Evolutionary conservation across 2,329 filamentous ascomycete genomes (phyloP).

Genomic region (Emmonsia crescens): DNA sequence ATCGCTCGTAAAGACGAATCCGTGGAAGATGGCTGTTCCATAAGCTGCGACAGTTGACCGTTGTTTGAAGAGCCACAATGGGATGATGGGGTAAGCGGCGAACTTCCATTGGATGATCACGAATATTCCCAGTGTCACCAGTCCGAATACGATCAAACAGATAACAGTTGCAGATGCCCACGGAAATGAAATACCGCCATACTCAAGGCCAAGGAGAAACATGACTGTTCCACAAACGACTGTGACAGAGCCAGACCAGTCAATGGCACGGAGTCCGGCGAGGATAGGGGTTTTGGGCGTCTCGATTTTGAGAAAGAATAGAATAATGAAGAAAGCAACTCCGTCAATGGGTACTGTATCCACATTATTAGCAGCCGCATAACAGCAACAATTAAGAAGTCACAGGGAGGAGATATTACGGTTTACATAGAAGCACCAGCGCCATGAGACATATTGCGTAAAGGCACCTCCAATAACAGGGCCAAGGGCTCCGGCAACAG

Average conservation of each 20-base stretch:
- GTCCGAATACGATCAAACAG: conserved; percentile 65
- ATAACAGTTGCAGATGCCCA: conserved; percentile 66
- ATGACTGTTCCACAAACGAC: conserved; percentile 71
- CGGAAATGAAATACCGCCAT: conserved; percentile 63
- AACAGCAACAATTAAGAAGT: conserved; percentile 20
- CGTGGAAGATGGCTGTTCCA: conserved; percentile 58
- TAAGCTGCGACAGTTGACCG: conserved; percentile 56
- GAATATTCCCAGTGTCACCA: conserved; percentile 53
- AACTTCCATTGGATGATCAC: conserved; percentile 60
- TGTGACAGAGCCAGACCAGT: conserved; percentile 49
- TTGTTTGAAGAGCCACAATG: conserved; percentile 56
- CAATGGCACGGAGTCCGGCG: conserved; percentile 49
- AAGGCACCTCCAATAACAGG: conserved; percentile 53
- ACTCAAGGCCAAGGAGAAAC: conserved; percentile 75
- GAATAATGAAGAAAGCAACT: conserved; percentile 45
- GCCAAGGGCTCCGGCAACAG: conserved; percentile 48
- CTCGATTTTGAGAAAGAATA: conserved; percentile 51
- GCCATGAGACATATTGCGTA: conserved; percentile 48
- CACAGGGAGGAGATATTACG: conserved; percentile 18
- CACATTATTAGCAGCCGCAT: conserved; percentile 1
- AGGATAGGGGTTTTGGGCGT: conserved; percentile 48
- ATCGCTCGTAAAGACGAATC: conserved; percentile 63
- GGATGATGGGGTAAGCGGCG: conserved; percentile 68
- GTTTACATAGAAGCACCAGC: conserved; percentile 53
- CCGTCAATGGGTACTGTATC: conserved; percentile 46